These are phyloP conservation scores for Mallotus repandus DNA, from an alignment of 441 rosid species.

Conservation along the genomic window DNA sequence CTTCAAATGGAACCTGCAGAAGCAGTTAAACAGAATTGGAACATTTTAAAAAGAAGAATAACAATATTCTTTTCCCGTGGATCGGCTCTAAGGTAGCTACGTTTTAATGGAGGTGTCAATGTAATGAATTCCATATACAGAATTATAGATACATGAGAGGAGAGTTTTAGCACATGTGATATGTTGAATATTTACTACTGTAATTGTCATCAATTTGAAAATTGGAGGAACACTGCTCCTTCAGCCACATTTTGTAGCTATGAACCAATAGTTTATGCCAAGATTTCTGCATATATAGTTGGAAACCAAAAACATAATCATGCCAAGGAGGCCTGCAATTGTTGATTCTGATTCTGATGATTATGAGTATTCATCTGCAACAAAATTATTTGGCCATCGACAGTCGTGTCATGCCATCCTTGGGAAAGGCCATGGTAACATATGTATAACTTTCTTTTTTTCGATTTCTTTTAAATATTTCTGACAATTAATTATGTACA, in stretches of 20 bases:
- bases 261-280: too few species aligned
- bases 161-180: too few species aligned
- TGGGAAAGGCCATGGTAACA: conserved; percentile 6
- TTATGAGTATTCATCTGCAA: background rate
- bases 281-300: too few species aligned
- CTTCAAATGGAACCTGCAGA: conserved; percentile 89
- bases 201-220: too few species aligned
- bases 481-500: background rate
- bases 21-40: conserved; percentile 19
- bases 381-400: background rate
- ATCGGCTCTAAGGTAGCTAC: too few species aligned
- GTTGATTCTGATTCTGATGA: conserved; percentile 19
- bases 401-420: background rate
- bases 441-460: background rate
- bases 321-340: background rate
- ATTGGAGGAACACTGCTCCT: too few species aligned
- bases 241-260: too few species aligned
- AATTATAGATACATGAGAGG: too few species aligned
- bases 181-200: too few species aligned
- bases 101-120: too few species aligned
- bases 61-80: background rate
- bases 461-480: background rate
- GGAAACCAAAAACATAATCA: background rate
- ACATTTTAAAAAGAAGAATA: background rate
- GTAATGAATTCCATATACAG: too few species aligned